These are phyloP conservation scores for Euryodendron excelsum DNA, from an alignment of 148 eudicot species.

Conservation along the genomic window DNA sequence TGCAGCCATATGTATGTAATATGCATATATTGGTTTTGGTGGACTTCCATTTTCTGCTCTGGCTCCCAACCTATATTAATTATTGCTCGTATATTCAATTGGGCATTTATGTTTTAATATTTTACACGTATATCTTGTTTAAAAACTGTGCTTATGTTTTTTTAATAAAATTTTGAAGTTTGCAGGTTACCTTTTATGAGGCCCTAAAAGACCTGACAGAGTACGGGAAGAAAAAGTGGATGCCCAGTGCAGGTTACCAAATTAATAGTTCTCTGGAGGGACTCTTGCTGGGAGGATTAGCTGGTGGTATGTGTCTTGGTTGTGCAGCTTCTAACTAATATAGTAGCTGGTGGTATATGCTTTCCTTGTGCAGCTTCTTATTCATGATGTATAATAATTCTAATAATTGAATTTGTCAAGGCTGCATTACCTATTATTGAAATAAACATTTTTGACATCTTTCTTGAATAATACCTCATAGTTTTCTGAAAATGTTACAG, in stretches of 20 bases:
- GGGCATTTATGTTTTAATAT: background rate
- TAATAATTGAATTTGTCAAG: background rate
- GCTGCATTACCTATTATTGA: background rate
- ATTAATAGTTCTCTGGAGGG: constrained; percentile 67
- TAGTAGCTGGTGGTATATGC: constrained; percentile 58
- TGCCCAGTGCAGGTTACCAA: constrained; percentile 41
- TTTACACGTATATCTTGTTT: too few species aligned
- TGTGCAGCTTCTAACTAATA: background rate
- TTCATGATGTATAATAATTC: background rate
- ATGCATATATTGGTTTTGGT: constrained; percentile 4
- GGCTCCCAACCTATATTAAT: background rate
- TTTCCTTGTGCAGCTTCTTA: constrained; percentile 9
- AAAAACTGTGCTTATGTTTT: background rate
- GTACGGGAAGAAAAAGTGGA: constrained; percentile 60
- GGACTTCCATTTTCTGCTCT: constrained; percentile 1
- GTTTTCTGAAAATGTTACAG: constrained; percentile 30
- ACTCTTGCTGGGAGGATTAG: constrained; percentile 79
- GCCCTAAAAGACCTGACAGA: constrained; percentile 65
- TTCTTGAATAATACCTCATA: background rate
- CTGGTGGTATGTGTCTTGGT: constrained; percentile 58
- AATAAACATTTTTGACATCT: background rate
- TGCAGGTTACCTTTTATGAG: constrained; percentile 82
- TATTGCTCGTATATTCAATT: background rate
- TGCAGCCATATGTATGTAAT: background rate
- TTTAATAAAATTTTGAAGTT: background rate